phyloP scores from a whole-genome alignment of 2,329 filamentous ascomycete species.

The Monosporascus sp. region DNA sequence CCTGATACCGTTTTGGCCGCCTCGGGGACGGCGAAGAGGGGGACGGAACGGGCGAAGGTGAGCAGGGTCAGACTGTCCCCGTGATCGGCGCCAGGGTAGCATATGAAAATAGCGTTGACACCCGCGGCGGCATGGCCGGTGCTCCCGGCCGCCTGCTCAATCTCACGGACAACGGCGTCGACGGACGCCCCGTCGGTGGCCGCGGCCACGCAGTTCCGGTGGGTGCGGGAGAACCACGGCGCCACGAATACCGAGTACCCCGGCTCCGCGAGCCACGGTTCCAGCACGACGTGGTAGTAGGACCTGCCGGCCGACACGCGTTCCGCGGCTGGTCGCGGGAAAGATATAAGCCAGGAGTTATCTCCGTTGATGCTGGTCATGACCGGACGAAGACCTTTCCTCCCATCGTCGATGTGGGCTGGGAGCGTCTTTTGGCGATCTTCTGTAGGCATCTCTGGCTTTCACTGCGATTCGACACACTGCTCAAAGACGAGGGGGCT shows the following conservation, averaged over 20 bases:
- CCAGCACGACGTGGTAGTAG: constrained; percentile 28
- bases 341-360: constrained; percentile 29
- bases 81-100: constrained; percentile 6
- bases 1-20: constrained; percentile 1
- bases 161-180: constrained; percentile 7
- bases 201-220: constrained; percentile 1
- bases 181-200: constrained; percentile 6
- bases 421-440: background rate
- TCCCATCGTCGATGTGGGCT: background rate
- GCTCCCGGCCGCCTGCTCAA: constrained; percentile 8
- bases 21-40: constrained; percentile 6
- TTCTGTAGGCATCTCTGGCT: background rate
- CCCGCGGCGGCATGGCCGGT: background rate
- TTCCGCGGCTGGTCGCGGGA: constrained; percentile 22
- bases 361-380: constrained; percentile 29
- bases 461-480: too few species aligned
- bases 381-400: constrained; percentile 17
- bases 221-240: constrained; percentile 5
- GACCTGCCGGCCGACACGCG: constrained; percentile 11
- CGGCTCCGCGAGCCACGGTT: constrained; percentile 27
- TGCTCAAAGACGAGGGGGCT: too few species aligned
- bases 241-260: background rate
- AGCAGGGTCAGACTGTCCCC: constrained; percentile 6
- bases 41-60: constrained; percentile 8
- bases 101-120: constrained; percentile 11